A percentile compares a stretch with the other conserved stretches of the same genome.
phyloP scores from a whole-genome alignment of 352 stramenopile genomes.

The Globisporangium sylvaticum region DNA sequence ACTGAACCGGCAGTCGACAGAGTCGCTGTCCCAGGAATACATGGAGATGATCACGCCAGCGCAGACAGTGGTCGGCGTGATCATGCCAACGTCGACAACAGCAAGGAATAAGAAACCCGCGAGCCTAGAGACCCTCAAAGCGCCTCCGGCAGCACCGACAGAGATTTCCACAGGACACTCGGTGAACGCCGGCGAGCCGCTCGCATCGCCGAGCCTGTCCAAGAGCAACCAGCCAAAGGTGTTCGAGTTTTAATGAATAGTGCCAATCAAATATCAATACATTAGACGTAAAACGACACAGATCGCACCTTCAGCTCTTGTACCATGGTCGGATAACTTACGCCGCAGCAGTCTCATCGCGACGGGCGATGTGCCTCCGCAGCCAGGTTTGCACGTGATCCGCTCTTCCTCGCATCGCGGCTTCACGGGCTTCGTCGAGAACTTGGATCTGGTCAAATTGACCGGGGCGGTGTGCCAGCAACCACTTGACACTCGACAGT shows the following conservation, averaged over 20 bases:
- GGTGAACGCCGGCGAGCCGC: background rate
- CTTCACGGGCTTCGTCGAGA: constrained; percentile 21
- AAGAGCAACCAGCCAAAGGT: background rate
- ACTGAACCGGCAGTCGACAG: constrained; percentile 13
- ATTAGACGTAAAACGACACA: background rate
- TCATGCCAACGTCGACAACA: background rate
- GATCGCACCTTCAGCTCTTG: background rate
- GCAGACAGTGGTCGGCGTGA: background rate
- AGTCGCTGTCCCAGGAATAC: constrained; percentile 14
- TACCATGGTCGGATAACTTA: background rate
- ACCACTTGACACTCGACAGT: constrained; percentile 30
- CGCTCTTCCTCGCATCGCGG: constrained; percentile 21
- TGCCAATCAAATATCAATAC: background rate
- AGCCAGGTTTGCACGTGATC: constrained; percentile 33
- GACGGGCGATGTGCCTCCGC: constrained; percentile 8
- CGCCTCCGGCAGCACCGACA: background rate
- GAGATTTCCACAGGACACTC: background rate
- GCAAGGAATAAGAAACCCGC: background rate
- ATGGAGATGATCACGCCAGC: constrained; percentile 12
- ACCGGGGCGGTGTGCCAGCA: constrained; percentile 18
- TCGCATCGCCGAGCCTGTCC: background rate
- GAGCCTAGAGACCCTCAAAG: constrained; percentile 8
- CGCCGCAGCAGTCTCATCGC: background rate
- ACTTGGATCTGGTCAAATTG: constrained; percentile 21
- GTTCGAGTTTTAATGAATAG: constrained; percentile 13